Evolutionary conservation across 352 stramenopile species (phyloP).

Genomic region (Phytophthora ohioensis): DNA sequence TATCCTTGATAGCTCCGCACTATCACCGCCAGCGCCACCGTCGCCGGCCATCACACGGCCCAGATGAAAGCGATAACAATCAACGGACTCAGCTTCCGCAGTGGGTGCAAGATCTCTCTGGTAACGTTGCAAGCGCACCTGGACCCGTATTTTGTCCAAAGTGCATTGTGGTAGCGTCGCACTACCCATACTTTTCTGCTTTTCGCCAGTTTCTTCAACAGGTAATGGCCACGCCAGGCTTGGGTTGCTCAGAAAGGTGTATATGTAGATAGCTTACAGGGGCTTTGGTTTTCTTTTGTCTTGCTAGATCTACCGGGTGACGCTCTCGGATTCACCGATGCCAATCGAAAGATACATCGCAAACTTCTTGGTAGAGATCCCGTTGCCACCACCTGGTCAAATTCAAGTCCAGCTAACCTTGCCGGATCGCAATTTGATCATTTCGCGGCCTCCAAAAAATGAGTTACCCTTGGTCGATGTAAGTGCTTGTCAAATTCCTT

Average conservation of each 20-base stretch:
- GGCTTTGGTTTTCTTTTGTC: background rate
- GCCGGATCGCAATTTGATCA: slow-evolving; percentile 85
- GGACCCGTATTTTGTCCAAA: slow-evolving; percentile 92
- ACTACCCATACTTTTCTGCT: slow-evolving; percentile 96
- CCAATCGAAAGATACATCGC: slow-evolving; percentile 97
- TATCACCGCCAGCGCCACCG: slow-evolving; percentile 50
- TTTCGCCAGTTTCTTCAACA: slow-evolving; percentile 97
- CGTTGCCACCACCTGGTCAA: slow-evolving; percentile 92
- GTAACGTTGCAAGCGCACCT: slow-evolving; percentile 49
- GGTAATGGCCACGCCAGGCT: slow-evolving; percentile 42
- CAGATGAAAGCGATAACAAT: slow-evolving; percentile 58
- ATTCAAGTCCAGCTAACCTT: slow-evolving; percentile 93
- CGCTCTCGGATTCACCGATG: slow-evolving; percentile 89
- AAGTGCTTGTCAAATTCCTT: slow-evolving; percentile 18
- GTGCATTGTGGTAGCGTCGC: slow-evolving; percentile 93
- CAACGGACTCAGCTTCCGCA: slow-evolving; percentile 63
- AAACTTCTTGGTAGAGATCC: slow-evolving; percentile 97
- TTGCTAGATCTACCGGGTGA: slow-evolving; percentile 79
- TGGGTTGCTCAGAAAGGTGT: background rate
- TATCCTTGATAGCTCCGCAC: slow-evolving; percentile 70
- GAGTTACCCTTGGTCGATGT: slow-evolving; percentile 93
- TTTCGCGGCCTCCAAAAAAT: slow-evolving; percentile 91
- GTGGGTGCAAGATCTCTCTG: slow-evolving; percentile 78
- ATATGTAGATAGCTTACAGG: background rate
- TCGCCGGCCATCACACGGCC: slow-evolving; percentile 26